Evolutionary conservation across 768 basidiomycete species (phyloP).

Genomic region (Trametes villosa): DNA sequence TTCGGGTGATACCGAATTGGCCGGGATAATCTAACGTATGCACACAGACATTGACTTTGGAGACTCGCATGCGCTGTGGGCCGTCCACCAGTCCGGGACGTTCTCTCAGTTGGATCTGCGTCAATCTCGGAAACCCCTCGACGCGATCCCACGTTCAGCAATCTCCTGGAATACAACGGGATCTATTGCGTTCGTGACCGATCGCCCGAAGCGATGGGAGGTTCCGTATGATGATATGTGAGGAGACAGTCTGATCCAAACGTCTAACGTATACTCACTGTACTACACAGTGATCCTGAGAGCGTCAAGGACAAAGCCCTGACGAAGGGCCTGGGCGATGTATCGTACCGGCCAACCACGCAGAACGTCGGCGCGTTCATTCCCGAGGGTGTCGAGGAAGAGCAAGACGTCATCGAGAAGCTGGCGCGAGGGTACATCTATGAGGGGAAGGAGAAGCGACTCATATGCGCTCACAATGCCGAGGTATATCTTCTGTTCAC

Average conservation of each 20-base stretch:
- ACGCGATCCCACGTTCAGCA: slow-evolving; percentile 65
- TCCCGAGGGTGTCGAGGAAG: slow-evolving; percentile 40
- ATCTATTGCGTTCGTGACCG: slow-evolving; percentile 67
- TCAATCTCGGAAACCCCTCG: slow-evolving; percentile 63
- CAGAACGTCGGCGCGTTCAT: slow-evolving; percentile 64
- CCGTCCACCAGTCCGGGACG: slow-evolving; percentile 72
- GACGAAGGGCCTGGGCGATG: slow-evolving; percentile 66
- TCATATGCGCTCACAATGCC: slow-evolving; percentile 65
- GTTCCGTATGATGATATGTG: slow-evolving; percentile 84
- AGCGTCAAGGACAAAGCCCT: slow-evolving; percentile 37
- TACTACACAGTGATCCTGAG: slow-evolving; percentile 40
- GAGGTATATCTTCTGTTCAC: slow-evolving; percentile 40
- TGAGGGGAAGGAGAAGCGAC: slow-evolving; percentile 48
- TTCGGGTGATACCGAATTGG: background rate
- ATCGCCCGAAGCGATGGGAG: slow-evolving; percentile 57
- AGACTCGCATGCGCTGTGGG: slow-evolving; percentile 73
- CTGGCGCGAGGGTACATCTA: slow-evolving; percentile 71
- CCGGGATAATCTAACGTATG: background rate
- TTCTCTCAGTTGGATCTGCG: slow-evolving; percentile 82
- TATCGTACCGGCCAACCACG: slow-evolving; percentile 48
- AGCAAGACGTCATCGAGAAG: slow-evolving; percentile 53
- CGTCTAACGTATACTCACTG: background rate
- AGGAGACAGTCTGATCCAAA: slow-evolving; percentile 26
- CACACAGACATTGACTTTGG: slow-evolving; percentile 66
- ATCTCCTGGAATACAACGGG: slow-evolving; percentile 70